Percentiles rank a stretch among this genome's conserved stretches.
Conservation (phyloP, 139 green algal species). For the Monoraphidium neglectum region DNA sequence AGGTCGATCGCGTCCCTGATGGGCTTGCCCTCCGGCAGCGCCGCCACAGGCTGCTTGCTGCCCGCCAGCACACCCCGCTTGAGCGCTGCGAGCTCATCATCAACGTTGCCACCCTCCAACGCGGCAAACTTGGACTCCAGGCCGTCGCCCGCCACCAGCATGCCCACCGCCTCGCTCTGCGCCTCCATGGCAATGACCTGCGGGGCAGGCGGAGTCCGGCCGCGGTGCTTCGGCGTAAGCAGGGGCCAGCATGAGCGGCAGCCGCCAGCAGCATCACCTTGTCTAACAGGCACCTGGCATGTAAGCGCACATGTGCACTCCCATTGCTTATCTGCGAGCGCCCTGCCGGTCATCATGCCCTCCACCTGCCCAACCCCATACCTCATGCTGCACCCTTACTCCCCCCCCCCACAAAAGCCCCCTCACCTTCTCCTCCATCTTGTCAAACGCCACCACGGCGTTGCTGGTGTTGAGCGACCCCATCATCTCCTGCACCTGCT, state of each 20-base stretch:
- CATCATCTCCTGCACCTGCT: conserved; percentile 65
- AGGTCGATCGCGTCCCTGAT: conserved; percentile 82
- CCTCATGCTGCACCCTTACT: too few relatives aligned
- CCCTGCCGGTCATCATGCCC: too few relatives aligned
- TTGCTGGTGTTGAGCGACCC: conserved; percentile 84
- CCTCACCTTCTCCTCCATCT: conserved; percentile 98
- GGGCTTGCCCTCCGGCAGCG: conserved; percentile 57
- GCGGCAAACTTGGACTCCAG: conserved; percentile 82
- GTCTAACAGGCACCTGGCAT: too few relatives aligned
- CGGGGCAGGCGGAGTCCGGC: too few relatives aligned
- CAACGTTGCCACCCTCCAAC: conserved; percentile 87
- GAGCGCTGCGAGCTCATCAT: conserved; percentile 89
- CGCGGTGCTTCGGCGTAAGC: too few relatives aligned
- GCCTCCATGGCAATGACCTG: conserved; percentile 87
- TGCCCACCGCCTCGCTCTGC: conserved; percentile 80
- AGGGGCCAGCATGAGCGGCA: too few relatives aligned
- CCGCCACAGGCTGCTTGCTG: conserved; percentile 30
- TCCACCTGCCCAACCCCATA: too few relatives aligned
- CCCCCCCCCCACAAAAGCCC: neutral
- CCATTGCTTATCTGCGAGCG: too few relatives aligned
- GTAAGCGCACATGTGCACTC: too few relatives aligned
- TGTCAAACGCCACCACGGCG: conserved; percentile 92
- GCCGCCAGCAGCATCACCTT: too few relatives aligned
- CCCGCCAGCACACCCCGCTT: conserved; percentile 72
- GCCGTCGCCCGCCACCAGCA: conserved; percentile 67